Evolutionary conservation across 2,329 filamentous ascomycete genomes (phyloP), one percentile per base, ranked within the genome.

Genomic region (Arachnomyces sp.): DNA sequence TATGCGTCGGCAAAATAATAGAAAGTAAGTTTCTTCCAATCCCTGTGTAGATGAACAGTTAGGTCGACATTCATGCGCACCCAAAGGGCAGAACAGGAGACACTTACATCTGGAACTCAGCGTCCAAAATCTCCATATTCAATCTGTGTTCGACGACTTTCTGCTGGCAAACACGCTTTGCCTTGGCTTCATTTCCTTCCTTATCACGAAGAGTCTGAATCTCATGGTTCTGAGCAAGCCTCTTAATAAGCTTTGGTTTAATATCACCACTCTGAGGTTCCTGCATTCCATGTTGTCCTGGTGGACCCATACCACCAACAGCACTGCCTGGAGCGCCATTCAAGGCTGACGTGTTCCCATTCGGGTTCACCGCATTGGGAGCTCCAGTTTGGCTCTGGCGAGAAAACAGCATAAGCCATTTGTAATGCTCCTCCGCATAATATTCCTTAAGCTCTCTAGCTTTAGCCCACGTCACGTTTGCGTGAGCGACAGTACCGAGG

Each of bases 331-430:
- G 77, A 44, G 81, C 67, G 34, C 77, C 74, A 51, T 74, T 79
- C 11, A 81, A 68, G 11, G 76, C 74, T 7, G 81, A 74, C 63
- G 82, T 73, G 38, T 81, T 69, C 18, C 81, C 79, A 38, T 60
- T 57, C 8, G 65, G 51, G 44, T 61, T 63, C 34, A 63, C 57
- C 4, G 61, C 58, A 38, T 59, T 63, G 9, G 64, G 57, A 3
- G 61, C 59, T 16, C 67, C 67, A 39, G 60, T 60, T 48, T 59
- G 71, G 49, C 66, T 85, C 57, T 79, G 84, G 59, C 88, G 82
- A 1, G 88, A 94, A 62, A 95, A 98, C 84, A 96, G 92, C 84
- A 96, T 94, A 39, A 98, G 74, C 86, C 90, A 96, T 56, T 88
- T 89, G 67, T 94, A 95, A 60, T 98, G 92, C 59, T 96, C 88